Evolutionary conservation across 306 rosid species (phyloP).

Genomic region (Sicyos edulis): DNA sequence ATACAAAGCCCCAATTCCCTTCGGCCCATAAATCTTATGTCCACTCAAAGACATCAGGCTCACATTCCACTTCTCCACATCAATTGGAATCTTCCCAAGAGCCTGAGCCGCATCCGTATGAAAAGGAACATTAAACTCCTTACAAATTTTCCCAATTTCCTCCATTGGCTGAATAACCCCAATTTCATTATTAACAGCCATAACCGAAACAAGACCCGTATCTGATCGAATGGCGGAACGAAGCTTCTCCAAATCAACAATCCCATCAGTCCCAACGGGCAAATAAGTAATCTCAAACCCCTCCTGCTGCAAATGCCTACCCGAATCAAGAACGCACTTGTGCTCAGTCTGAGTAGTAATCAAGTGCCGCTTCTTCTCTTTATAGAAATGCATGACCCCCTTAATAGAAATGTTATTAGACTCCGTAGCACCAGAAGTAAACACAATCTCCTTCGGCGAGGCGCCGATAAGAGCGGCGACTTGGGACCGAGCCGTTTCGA

Average conservation of each 20-base stretch:
- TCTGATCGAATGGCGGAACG: slow-evolving; percentile 62
- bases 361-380: slow-evolving; percentile 74
- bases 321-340: slow-evolving; percentile 90
- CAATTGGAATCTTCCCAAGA: slow-evolving; percentile 70
- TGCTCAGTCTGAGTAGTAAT: slow-evolving; percentile 94
- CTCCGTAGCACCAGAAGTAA: slow-evolving; percentile 91
- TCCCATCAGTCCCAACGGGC: slow-evolving; percentile 62
- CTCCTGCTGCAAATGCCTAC: slow-evolving; percentile 91
- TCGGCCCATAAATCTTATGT: slow-evolving; percentile 81
- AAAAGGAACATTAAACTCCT: slow-evolving; percentile 68
- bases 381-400: slow-evolving; percentile 76
- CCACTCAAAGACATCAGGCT: slow-evolving; percentile 94
- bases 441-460: slow-evolving; percentile 72
- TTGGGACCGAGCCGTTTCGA: slow-evolving; percentile 68
- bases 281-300: slow-evolving; percentile 78
- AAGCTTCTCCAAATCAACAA: slow-evolving; percentile 61
- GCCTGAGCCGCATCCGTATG: slow-evolving; percentile 98
- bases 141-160: slow-evolving; percentile 73
- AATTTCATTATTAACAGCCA: slow-evolving; percentile 95
- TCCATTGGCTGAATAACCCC: slow-evolving; percentile 87
- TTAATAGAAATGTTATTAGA: slow-evolving; percentile 74
- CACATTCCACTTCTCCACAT: slow-evolving; percentile 74
- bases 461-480: slow-evolving; percentile 66
- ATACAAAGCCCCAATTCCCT: slow-evolving; percentile 83
- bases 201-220: slow-evolving; percentile 72